Evolutionary conservation across 345 rosid species (phyloP), one percentile per base, ranked within the genome.

Genomic region (Excoecaria cochinchinensis): DNA sequence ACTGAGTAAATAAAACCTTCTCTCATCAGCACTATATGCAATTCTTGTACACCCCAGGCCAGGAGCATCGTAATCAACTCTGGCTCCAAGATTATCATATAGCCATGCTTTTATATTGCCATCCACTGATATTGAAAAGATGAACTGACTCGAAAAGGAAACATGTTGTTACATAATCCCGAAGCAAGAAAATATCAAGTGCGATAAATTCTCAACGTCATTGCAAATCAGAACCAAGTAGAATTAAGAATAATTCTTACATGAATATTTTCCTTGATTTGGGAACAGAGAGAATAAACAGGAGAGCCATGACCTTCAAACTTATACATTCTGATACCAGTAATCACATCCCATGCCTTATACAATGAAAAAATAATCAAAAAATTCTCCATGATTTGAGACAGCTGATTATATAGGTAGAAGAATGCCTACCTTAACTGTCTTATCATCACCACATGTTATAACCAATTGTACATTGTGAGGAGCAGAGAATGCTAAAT

Each of bases 91-190:
- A 70, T 82, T 84, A 79, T 92, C 97, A 84, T 95, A 95, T 60
- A 91, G 84, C 97, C 97, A 92, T 48, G 92, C 95, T 83, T 95
- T 92, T 76, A 94, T 92, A 81, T 90, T 95, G 51, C 97, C 97
- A 84, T 92, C 90, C 6, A 83, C 66, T 62, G 97, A 88, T 61
- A 94, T 91, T 71, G 99, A 92, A 81, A 90, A 92, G 72, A 92
- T 80, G 69, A 92, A 92, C 98, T 90, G 89, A 57, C 31, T 85
- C 83, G 36, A 40, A 39, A 21, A 72, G 67, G 4, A 59, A 55
- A 67, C n/a, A 44, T 47, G 12, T 31, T 44, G 53, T 56, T 46
- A 46, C 65, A 64, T 78, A 75, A 70, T 77, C 70, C 17, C 51
- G 16, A 76, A 67, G 64, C 13, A 67, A 14, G 51, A 15, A 44